Base-by-base conservation (phyloP, 2,329 filamentous ascomycete genomes). In the Fusarium solani-melongenae region DNA sequence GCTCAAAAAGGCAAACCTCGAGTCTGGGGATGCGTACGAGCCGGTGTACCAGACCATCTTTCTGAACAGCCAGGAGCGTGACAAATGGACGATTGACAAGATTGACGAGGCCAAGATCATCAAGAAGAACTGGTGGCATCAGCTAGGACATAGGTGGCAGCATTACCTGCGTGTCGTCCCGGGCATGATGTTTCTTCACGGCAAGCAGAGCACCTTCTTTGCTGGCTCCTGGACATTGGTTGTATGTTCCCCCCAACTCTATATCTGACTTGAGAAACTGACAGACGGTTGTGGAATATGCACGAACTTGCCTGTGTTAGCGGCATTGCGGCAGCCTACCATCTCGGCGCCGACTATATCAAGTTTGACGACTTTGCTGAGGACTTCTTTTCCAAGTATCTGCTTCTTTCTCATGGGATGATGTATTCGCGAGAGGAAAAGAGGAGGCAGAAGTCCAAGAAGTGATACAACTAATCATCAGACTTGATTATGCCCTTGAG, bases 21-120 rank as follows among this genome's bases (percentile, higher is more conserved):
- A 73, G 2, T 44, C 76, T 0, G 66, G 66, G 6, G 67, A 70
- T 2, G 60, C 41, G 5, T 86, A 89, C 29, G 85, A 88, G 60
- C 91, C 93, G 75, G 88, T 94, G 17, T 94, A 93, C 79, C 92
- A 94, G 73, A 91, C 89, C 10, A 92, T 92, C 62, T 92, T 91
- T 77, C 84, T 92, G 6, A 89, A 92, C 80, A 90, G 90, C 66
- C 78, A 86, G 2, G 85, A 88, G 69, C 80, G 83, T 9, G 81
- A 90, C 31, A 79, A 91, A 4, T 92, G 90, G 90, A 88, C 86
- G 1, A 87, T 88, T 31, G 83, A 87, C 66, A 86, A 91, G 66
- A 92, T 92, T 44, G 85, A 90, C 72, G 82, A 88, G 71, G 79
- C 77, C 58, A 91, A 92, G 73, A 86, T 92, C 51, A 92, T 92